These are phyloP conservation scores for Heliamphora exappendiculata DNA, from an alignment of 148 eudicot species.

Conservation along the genomic window DNA sequence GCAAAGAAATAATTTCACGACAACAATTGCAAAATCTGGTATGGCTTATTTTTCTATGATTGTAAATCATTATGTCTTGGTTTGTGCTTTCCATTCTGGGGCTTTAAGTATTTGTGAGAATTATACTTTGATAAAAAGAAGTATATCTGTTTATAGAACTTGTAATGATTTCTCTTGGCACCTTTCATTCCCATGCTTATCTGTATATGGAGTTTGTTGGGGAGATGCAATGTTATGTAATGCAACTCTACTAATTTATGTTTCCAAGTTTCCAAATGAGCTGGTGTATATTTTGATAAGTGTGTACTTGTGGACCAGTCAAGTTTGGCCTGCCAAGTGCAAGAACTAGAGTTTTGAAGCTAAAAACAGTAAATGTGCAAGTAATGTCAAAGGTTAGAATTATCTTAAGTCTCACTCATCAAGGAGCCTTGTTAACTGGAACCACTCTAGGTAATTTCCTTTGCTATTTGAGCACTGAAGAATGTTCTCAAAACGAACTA, in stretches of 20 bases:
- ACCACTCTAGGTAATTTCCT: background rate
- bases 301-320: background rate
- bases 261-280: background rate
- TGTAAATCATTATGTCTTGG: background rate
- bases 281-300: background rate
- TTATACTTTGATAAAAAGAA: background rate
- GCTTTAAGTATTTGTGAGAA: background rate
- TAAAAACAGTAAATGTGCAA: background rate
- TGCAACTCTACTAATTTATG: background rate
- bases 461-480: background rate
- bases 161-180: background rate
- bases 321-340: background rate
- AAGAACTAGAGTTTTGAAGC: background rate
- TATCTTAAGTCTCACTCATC: background rate
- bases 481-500: background rate
- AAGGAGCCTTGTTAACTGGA: background rate
- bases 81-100: background rate
- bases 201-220: background rate
- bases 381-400: background rate
- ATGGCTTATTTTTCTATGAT: conserved; percentile 3
- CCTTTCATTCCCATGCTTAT: background rate
- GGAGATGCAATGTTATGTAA: background rate
- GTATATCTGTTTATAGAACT: background rate
- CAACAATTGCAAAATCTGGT: conserved; percentile 37
- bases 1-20: conserved; percentile 27